phyloP scores from a whole-genome alignment of 257 asterid species.

The Cinchona pubescens region DNA sequence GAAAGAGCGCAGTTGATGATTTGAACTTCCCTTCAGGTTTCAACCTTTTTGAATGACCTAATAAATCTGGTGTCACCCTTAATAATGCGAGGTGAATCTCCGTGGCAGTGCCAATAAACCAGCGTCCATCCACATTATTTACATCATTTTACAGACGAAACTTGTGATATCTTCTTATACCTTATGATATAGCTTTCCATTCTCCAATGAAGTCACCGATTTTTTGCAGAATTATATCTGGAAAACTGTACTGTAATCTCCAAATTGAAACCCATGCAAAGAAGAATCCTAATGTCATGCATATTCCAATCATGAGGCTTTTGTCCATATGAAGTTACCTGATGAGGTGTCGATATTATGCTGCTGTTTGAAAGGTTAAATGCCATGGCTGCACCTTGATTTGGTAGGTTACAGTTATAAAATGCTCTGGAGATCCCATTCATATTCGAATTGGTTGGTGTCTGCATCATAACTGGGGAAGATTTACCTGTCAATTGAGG shows the following conservation, averaged over 20 bases:
- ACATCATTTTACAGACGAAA: slow-evolving; percentile 11
- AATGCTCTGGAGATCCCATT: slow-evolving; percentile 28
- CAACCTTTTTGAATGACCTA: background rate
- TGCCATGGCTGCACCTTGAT: slow-evolving; percentile 45
- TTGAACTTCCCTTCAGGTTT: background rate
- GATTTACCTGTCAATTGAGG: slow-evolving; percentile 35
- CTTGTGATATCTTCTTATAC: background rate
- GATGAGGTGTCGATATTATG: slow-evolving; percentile 28
- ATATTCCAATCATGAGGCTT: slow-evolving; percentile 26
- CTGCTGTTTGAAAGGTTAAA: slow-evolving; percentile 30
- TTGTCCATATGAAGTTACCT: slow-evolving; percentile 30
- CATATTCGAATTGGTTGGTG: slow-evolving; percentile 25
- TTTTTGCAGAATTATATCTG: slow-evolving; percentile 38
- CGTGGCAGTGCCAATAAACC: background rate
- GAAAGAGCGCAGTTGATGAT: background rate
- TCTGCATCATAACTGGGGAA: slow-evolving; percentile 22
- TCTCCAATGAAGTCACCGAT: slow-evolving; percentile 1
- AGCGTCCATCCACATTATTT: background rate
- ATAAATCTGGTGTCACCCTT: background rate
- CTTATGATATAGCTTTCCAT: background rate
- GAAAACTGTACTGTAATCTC: slow-evolving; percentile 38
- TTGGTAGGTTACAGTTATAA: slow-evolving; percentile 30
- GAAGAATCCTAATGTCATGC: slow-evolving; percentile 31
- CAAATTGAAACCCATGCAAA: slow-evolving; percentile 42
- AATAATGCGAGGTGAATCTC: background rate